Evolutionary conservation across 2,329 filamentous ascomycete genomes (phyloP).

Genomic region (Massarina eburnea): DNA sequence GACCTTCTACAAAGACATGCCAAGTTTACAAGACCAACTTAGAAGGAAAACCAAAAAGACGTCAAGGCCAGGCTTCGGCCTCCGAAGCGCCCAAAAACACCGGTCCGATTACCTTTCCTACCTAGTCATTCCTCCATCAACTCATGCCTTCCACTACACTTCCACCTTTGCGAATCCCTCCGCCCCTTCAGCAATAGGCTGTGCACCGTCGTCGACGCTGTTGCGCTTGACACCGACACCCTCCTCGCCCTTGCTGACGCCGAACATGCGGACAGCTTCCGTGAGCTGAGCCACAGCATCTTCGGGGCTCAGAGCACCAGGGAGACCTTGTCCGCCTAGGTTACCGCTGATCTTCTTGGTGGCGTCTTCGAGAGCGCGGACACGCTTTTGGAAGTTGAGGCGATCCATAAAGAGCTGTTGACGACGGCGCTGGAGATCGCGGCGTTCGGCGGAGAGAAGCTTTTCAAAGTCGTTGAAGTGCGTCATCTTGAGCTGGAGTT

Average conservation of each 20-base stretch:
- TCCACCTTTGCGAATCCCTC: conserved; percentile 40
- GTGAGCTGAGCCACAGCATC: conserved; percentile 37
- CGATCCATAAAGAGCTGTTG: conserved; percentile 94
- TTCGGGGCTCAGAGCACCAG: conserved; percentile 33
- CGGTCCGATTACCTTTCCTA: neutral
- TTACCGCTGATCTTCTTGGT: conserved; percentile 54
- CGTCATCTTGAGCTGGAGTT: conserved; percentile 91
- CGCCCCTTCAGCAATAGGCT: conserved; percentile 33
- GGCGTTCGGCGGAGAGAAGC: conserved; percentile 85
- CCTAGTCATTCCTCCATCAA: neutral
- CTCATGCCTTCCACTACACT: conserved; percentile 23
- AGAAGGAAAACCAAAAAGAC: neutral
- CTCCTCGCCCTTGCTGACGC: conserved; percentile 41
- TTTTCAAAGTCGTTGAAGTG: conserved; percentile 97
- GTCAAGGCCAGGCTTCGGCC: neutral
- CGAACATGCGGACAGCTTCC: conserved; percentile 37
- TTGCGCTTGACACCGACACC: conserved; percentile 35
- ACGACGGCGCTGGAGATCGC: conserved; percentile 86
- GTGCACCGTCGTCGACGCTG: conserved; percentile 25
- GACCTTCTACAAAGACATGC: conserved; percentile 1
- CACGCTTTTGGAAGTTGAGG: conserved; percentile 83
- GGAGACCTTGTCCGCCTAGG: conserved; percentile 34
- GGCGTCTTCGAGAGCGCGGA: conserved; percentile 77
- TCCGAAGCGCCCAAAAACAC: neutral
- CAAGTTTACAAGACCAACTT: neutral